Percentiles rank a stretch among this genome's conserved stretches.
Evolutionary conservation across 208 protist genomes (phyloP).

Genomic region (Leishmania turanica): DNA sequence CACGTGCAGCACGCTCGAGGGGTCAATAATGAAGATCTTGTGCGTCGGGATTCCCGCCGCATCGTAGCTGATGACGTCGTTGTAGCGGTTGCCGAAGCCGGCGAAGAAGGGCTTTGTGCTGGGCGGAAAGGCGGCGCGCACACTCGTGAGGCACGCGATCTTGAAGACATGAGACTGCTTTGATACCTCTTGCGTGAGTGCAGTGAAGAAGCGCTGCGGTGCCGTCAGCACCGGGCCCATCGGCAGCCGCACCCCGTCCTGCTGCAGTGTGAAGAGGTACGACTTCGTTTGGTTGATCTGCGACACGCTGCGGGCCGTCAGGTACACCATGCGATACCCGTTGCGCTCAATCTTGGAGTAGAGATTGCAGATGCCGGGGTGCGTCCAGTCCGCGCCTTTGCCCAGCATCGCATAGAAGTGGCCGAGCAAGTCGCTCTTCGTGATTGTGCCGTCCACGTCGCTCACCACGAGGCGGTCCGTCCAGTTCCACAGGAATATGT

Average conservation of each 20-base stretch:
- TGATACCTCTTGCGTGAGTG: constrained; percentile 89
- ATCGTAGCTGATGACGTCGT: constrained; percentile 89
- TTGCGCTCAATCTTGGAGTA: constrained; percentile 95
- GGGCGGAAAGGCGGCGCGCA: constrained; percentile 78
- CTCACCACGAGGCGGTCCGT: constrained; percentile 95
- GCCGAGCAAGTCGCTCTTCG: constrained; percentile 96
- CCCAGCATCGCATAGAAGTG: constrained; percentile 94
- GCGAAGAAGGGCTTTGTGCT: constrained; percentile 84
- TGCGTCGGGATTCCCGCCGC: constrained; percentile 75
- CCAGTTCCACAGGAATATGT: constrained; percentile 95
- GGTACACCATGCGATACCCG: constrained; percentile 95
- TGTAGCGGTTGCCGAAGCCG: constrained; percentile 92
- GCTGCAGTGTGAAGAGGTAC: constrained; percentile 84
- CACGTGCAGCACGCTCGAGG: constrained; percentile 74
- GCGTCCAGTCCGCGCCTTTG: constrained; percentile 93
- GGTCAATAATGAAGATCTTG: constrained; percentile 91
- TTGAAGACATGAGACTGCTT: constrained; percentile 93
- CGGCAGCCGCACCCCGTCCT: constrained; percentile 79
- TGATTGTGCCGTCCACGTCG: constrained; percentile 99
- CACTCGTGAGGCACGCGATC: constrained; percentile 76
- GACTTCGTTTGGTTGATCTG: constrained; percentile 83
- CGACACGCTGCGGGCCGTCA: constrained; percentile 90
- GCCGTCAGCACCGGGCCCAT: constrained; percentile 89
- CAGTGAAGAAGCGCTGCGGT: constrained; percentile 85
- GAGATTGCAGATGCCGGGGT: constrained; percentile 93